Base-by-base conservation (phyloP, 371 early-diverging fungal species). In the Mortierella sp. region DNA sequence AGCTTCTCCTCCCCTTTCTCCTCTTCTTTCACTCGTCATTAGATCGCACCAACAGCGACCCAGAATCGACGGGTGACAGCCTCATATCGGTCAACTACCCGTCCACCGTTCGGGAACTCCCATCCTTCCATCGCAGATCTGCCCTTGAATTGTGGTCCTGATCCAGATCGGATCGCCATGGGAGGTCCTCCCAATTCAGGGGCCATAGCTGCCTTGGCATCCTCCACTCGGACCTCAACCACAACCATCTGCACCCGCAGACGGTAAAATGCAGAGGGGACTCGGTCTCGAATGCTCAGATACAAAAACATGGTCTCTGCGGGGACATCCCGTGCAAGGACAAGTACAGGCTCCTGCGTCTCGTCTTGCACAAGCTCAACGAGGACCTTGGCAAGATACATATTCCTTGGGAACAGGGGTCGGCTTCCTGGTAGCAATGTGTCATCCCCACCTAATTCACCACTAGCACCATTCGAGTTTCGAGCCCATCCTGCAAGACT, bases 1-100 rank as follows among this genome's bases (percentile, higher is more conserved):
- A 37, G 37, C 37, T 5, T 37, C 37, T 37, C 37, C 37, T 37
- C 37, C 9, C 37, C 37, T 50, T 50, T 14, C 21, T 50, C 21
- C 14, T 50, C 4, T 4, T n/a, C 53, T 53, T 23, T 53, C 11
- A 37, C 5, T 9, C 37, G 3, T 37, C 37, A 37, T 73, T 60
- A 79, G 23, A 79, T 64, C 21, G 80, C 80, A 47, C 80, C 80
- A 25, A 62, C 70, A 14, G 73, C 55, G 26, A 73, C 70, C 64
- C 69, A 72, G 61, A 79, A 79, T 7, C 70, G 64, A 18, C 80
- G 80, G 4, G 80, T 72, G 55, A 79, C 44, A 21, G 80, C 62
- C 60, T 79, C 80, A 28, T 69, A 79, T 4, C 80, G 80, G 59
- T 79, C 80, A 60, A 79, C 69, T 52, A 79, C 73, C 53, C 66